A percentile compares a stretch with the other conserved stretches of the same genome.
These are phyloP conservation scores for Neurospora pannonica DNA, from an alignment of 495 filamentous ascomycete genomes.

Conservation along the genomic window DNA sequence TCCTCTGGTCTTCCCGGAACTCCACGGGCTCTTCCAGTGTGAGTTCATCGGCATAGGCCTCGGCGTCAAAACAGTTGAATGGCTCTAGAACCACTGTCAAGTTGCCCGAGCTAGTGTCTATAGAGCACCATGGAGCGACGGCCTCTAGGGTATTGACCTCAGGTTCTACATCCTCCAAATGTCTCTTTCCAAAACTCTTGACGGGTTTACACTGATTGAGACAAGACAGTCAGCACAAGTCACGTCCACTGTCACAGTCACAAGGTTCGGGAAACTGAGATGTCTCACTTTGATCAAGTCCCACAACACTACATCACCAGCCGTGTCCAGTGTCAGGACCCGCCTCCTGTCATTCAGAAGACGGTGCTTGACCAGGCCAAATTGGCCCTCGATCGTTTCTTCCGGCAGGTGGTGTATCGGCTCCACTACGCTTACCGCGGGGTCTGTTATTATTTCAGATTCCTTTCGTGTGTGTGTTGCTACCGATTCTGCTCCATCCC, in stretches of 20 bases:
- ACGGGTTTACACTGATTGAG: constrained; percentile 64
- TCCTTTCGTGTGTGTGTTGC: constrained; percentile 43
- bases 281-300: constrained; percentile 67
- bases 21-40: constrained; percentile 60
- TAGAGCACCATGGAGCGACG: constrained; percentile 88
- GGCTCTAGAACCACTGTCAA: constrained; percentile 86
- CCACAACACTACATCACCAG: constrained; percentile 94
- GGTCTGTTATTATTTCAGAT: constrained; percentile 52
- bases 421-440: constrained; percentile 45
- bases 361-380: constrained; percentile 87
- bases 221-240: constrained; percentile 7
- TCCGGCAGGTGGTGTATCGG: constrained; percentile 69
- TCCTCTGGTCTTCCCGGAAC: constrained; percentile 89
- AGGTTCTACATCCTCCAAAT: constrained; percentile 83
- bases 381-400: constrained; percentile 87
- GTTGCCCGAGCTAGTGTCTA: constrained; percentile 86
- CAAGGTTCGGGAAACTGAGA: constrained; percentile 2
- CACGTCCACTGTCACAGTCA: neutral
- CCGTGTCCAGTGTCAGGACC: constrained; percentile 85
- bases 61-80: constrained; percentile 95
- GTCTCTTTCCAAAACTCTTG: constrained; percentile 79
- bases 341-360: constrained; percentile 85
- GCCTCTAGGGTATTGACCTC: constrained; percentile 82
- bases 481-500: constrained; percentile 32
- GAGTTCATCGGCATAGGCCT: constrained; percentile 90